Evolutionary conservation across 768 basidiomycete species (phyloP), one percentile per base, ranked within the genome.

Genomic region (Paxillus involutus): DNA sequence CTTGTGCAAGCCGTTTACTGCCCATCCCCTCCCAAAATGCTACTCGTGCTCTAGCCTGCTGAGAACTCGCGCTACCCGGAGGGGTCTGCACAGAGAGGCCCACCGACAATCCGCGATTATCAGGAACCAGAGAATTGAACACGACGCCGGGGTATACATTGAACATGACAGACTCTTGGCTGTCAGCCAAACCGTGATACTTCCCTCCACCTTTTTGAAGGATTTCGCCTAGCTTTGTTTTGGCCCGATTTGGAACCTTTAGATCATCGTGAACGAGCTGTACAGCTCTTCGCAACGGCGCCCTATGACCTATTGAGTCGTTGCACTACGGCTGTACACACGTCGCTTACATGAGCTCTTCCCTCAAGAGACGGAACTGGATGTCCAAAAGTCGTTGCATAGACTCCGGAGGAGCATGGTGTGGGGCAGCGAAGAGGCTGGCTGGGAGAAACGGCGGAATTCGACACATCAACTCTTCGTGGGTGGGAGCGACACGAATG

Each of bases 341-440:
- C n/a, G 6, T 14, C 7, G 63, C 81, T 21, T 60, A 86, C 81
- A 78, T 86, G 16, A 87, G 69, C 52, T 91, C 89, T 58, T 90
- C 89, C 36, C 89, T 75, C 35, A 91, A 70, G 0, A 91, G 75
- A 33, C 89, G 81, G 66, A 88, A 91, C 58, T 91, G 88, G 4
- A 86, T 79, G 53, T 92, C 90, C 11, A 90, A 70, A 19, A 85
- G 71, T 8, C 83, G 74, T 51, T 86, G 77, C 80, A 91, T 88
- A 21, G 81, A 82, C 14, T 77, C 76, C 3, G 68, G 57, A 0
- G 80, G 80, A 12, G 78, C 75, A 51, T 79, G 86, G 60, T 89
- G 88, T 0, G 86, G 88, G 0, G 85, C 88, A 2, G 71, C 75
- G 17, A 72, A 77, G 1, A 85, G 63, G 59, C 80, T 85, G 0